A percentile compares a stretch with the other conserved stretches of the same genome.
Conservation (phyloP, 345 rosid species). For the Eutrema yunnanense region DNA sequence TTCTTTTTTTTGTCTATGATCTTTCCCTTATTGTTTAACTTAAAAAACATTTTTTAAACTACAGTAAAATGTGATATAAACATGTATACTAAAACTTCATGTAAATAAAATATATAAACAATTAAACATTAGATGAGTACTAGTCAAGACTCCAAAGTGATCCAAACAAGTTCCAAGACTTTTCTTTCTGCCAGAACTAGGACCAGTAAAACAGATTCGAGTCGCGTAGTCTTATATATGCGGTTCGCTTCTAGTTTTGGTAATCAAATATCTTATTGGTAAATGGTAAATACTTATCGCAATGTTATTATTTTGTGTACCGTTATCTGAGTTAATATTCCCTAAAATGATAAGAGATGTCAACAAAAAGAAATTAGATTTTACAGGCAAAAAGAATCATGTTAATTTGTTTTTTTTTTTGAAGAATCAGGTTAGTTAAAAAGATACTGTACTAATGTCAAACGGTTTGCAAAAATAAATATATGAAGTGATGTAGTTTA, state of each 20-base stretch:
- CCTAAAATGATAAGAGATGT: neutral
- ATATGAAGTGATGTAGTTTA: neutral
- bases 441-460: neutral
- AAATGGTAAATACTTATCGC: neutral
- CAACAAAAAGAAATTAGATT: no score
- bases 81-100: neutral
- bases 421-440: neutral
- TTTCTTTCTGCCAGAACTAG: neutral
- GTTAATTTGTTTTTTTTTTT: no score
- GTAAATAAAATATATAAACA: neutral
- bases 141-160: neutral
- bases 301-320: neutral
- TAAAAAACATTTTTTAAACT: neutral
- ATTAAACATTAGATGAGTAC: neutral
- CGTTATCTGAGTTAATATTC: neutral
- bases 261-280: neutral
- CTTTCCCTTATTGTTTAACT: neutral
- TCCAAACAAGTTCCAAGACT: neutral
- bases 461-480: neutral
- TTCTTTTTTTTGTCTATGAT: neutral
- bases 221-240: neutral
- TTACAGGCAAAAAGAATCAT: neutral
- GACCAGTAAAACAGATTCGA: neutral
- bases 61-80: neutral
- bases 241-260: neutral